A percentile compares a stretch with the other conserved stretches of the same genome.
Conservation (phyloP, 805 yeast species). For the Candida hungchunana region DNA sequence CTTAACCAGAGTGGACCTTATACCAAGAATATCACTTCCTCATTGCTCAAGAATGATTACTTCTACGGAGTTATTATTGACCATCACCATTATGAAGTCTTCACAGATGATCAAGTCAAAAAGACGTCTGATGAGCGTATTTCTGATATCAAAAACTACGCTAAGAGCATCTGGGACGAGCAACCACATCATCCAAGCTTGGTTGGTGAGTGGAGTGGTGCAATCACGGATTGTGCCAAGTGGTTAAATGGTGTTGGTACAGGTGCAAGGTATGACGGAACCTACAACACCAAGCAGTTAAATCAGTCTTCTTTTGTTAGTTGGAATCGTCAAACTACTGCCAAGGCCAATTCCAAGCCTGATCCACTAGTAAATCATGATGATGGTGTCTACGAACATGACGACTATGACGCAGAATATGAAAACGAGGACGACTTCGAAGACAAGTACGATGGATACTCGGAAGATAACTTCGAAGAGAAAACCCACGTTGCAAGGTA, state of each 20-base stretch:
- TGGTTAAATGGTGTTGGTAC: slow-evolving; percentile 69
- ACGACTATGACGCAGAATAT: not conserved
- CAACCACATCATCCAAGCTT: slow-evolving; percentile 46
- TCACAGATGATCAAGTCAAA: slow-evolving; percentile 57
- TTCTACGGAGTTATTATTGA: slow-evolving; percentile 68
- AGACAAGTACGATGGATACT: too few relatives aligned
- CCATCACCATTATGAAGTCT: slow-evolving; percentile 90
- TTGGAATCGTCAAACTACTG: too few relatives aligned
- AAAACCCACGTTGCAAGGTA: too few relatives aligned
- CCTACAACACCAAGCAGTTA: slow-evolving; percentile 28
- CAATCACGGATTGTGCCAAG: slow-evolving; percentile 63
- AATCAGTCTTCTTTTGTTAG: slow-evolving; percentile 1
- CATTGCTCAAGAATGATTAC: slow-evolving; percentile 23
- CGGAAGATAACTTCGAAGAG: too few relatives aligned
- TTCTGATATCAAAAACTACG: slow-evolving; percentile 32
- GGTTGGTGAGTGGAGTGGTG: slow-evolving; percentile 71
- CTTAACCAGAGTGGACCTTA: slow-evolving; percentile 28
- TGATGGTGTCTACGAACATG: too few relatives aligned
- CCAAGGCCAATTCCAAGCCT: too few relatives aligned
- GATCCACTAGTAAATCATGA: too few relatives aligned
- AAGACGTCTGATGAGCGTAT: slow-evolving; percentile 33
- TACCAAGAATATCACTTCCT: slow-evolving; percentile 19
- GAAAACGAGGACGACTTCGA: slow-evolving; percentile 1
- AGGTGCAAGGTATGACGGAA: slow-evolving; percentile 59
- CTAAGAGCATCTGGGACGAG: slow-evolving; percentile 22